Base-by-base conservation (phyloP, 2,329 filamentous ascomycete genomes). In the Paraphoma chrysanthemicola region DNA sequence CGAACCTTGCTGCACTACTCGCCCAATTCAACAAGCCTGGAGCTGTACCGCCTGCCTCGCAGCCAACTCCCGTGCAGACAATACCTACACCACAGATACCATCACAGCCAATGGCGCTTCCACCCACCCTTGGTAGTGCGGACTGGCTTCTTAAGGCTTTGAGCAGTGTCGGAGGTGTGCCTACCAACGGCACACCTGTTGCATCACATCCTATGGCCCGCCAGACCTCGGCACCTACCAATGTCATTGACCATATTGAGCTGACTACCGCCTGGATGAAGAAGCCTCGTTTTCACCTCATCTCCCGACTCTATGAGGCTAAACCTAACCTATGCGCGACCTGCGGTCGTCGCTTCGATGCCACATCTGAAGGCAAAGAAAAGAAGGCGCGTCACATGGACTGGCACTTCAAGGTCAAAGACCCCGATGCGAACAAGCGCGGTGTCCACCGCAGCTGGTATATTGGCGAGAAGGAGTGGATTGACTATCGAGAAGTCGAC, bases 351-450 rank as follows among this genome's bases (percentile, higher is more conserved):
- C 89, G 95, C 2, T 99, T 99, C 76, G 85, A 85, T 51, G 86
- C 86, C 4, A 91, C 91, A 47, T 86, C 88, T 11, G 88, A 91
- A 62, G 94, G 94, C 11, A 90, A 88, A 68, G 88, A 89, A 72
- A 91, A 90, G 81, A 98, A 98, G 80, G 91, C 89, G 23, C 88
- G 90, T 3, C 95, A 99, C 74, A 89, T 99, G 82, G 95, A 99
- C 78, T 99, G 95, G 95, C 95, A 99, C 77, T 99, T 99, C 80
- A 89, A 90, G 54, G 93, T 94, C 23, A 94, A 97, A 71, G 92
- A 96, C 78, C 88, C 88, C 2, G 94, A 98, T 66, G 89, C 91
- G 12, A 88, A 92, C 70, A 94, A 92, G 74, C 86, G 92, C 59
- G 93, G 91, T 31, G 91, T 96, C 67, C 93, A 96, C 71, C 89